Evolutionary conservation across 306 rosid genomes (phyloP).

Genomic region (Chamaecrista fasciculata): DNA sequence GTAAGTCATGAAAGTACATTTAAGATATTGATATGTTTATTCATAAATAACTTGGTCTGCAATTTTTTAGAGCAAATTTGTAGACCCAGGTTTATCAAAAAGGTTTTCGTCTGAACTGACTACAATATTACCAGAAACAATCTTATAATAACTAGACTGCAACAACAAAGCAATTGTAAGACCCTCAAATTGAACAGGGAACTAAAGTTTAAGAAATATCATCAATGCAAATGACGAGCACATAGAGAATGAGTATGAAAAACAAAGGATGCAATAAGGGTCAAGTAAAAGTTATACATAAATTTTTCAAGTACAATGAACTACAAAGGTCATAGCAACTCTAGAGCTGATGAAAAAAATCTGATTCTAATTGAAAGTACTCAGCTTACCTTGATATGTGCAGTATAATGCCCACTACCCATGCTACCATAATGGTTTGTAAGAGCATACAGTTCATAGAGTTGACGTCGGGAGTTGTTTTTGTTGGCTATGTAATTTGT

Average conservation of each 20-base stretch:
- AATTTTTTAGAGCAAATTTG: not conserved
- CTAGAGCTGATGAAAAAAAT: not conserved
- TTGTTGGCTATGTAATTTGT: constrained; percentile 89
- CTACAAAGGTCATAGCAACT: not conserved
- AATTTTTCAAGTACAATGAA: not conserved
- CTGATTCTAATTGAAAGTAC: constrained; percentile 9
- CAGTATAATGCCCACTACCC: constrained; percentile 99
- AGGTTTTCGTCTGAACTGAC: not conserved
- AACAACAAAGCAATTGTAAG: not conserved
- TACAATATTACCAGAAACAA: constrained; percentile 9
- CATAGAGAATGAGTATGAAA: not conserved
- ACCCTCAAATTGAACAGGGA: not conserved
- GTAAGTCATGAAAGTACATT: not conserved
- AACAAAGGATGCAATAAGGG: not conserved
- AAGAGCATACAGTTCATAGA: constrained; percentile 84
- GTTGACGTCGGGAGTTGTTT: constrained; percentile 70
- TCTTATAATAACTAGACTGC: not conserved
- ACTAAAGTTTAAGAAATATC: not conserved
- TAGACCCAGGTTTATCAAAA: not conserved
- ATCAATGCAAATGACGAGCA: not conserved
- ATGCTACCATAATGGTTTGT: constrained; percentile 96
- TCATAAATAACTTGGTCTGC: not conserved
- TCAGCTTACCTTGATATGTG: constrained; percentile 81
- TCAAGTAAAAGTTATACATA: not conserved
- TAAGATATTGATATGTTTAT: not conserved